A percentile compares a stretch with the other conserved stretches of the same genome.
Conservation (phyloP, 2,329 filamentous ascomycete species). For the Fusarium foetens region DNA sequence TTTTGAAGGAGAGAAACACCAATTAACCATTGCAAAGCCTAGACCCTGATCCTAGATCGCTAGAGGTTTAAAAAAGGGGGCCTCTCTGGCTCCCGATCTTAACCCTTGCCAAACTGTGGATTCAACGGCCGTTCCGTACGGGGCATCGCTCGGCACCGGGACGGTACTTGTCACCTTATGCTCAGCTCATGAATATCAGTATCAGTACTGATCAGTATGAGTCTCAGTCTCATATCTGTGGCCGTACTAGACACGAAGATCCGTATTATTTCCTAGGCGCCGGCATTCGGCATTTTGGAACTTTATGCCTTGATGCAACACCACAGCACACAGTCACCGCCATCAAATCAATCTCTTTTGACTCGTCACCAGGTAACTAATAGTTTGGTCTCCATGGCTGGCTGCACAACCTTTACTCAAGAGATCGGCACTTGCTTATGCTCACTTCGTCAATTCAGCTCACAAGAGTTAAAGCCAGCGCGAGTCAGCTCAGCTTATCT, state of each 20-base stretch:
- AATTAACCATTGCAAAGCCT: not conserved
- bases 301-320: not conserved
- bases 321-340: conserved; percentile 9
- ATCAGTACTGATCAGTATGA: not conserved
- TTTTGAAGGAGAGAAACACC: not conserved
- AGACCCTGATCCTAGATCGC: not conserved
- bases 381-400: conserved; percentile 4
- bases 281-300: conserved; percentile 35
- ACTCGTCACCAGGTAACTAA: not conserved
- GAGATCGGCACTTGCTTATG: conserved; percentile 5
- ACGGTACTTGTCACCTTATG: conserved; percentile 43
- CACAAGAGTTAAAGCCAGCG: conserved; percentile 26
- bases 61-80: conserved; percentile 12
- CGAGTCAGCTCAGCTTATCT: conserved; percentile 45
- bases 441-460: conserved; percentile 14
- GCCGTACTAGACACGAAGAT: conserved; percentile 1
- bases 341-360: conserved; percentile 17
- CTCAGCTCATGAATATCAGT: conserved; percentile 30
- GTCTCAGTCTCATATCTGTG: conserved; percentile 4
- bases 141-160: conserved; percentile 39
- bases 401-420: not conserved
- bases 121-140: conserved; percentile 38
- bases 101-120: conserved; percentile 16
- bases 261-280: not conserved
- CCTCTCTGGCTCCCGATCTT: conserved; percentile 13